phyloP scores from a whole-genome alignment of 2,329 filamentous ascomycete genomes.

The Colletotrichum lupini region DNA sequence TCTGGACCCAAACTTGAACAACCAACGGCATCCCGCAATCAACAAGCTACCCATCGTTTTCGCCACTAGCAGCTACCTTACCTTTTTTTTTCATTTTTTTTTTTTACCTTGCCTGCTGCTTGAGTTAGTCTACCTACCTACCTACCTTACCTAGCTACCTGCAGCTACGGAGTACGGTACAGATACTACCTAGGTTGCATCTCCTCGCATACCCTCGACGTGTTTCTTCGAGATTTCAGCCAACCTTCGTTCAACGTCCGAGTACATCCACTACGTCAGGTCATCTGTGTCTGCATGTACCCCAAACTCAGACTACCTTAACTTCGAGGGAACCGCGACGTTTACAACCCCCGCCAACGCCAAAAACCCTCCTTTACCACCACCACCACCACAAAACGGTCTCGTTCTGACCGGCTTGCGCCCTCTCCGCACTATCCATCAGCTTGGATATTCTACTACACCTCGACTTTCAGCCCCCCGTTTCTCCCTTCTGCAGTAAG shows the following conservation, averaged over 20 bases:
- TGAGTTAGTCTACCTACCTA: neutral
- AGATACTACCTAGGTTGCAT: no score
- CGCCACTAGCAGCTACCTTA: neutral
- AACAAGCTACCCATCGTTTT: neutral
- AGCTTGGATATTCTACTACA: constrained; percentile 6
- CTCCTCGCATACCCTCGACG: neutral
- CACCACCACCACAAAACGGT: neutral
- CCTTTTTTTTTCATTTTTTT: neutral
- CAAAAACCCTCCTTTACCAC: neutral
- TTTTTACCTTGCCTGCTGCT: neutral
- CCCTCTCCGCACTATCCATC: neutral
- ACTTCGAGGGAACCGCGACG: neutral
- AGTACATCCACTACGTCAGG: constrained; percentile 15
- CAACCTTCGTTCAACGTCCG: constrained; percentile 13
- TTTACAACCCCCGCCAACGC: neutral
- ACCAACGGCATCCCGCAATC: neutral
- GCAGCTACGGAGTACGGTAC: no score
- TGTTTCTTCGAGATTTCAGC: neutral
- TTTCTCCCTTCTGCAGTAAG: neutral
- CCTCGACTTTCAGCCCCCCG: neutral
- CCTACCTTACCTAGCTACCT: no score
- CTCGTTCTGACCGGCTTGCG: constrained; percentile 4
- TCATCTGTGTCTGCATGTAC: neutral
- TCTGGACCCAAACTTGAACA: neutral
- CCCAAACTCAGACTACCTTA: neutral